phyloP scores from a whole-genome alignment of 768 basidiomycete genomes.

The Tubosaeta sp. region DNA sequence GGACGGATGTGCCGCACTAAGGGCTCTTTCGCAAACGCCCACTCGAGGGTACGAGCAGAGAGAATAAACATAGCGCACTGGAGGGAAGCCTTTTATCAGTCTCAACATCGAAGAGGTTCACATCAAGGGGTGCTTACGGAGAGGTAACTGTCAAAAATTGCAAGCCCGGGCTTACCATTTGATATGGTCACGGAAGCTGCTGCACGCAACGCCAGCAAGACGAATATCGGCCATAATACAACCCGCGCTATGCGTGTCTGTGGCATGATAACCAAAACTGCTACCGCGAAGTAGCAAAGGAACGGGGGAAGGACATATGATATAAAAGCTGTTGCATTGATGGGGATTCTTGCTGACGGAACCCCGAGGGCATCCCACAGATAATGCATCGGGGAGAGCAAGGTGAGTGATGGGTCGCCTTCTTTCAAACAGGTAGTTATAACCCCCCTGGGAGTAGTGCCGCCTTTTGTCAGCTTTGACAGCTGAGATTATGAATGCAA shows the following conservation, averaged over 20 bases:
- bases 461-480: too few species aligned
- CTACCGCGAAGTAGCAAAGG: conserved; percentile 43
- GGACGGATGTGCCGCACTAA: not conserved
- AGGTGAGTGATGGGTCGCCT: too few species aligned
- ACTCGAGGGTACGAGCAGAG: conserved; percentile 14
- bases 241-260: conserved; percentile 42
- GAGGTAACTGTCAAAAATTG: conserved; percentile 8
- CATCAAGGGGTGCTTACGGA: conserved; percentile 2
- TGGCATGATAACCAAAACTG: conserved; percentile 46
- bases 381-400: too few species aligned
- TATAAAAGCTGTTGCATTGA: not conserved
- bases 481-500: too few species aligned
- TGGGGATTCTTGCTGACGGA: too few species aligned
- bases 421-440: too few species aligned
- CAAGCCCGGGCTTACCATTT: not conserved
- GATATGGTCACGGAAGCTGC: conserved; percentile 17
- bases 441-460: too few species aligned
- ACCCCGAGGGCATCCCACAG: too few species aligned
- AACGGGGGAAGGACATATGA: conserved; percentile 40
- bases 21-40: conserved; percentile 13
- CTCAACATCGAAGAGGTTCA: not conserved
- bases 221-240: conserved; percentile 43
- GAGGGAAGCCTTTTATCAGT: not conserved
- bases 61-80: conserved; percentile 16
- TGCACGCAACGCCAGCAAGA: conserved; percentile 40